These are phyloP conservation scores for Scedosporium minutisporum DNA, from an alignment of 2,329 filamentous ascomycete genomes.

Conservation along the genomic window DNA sequence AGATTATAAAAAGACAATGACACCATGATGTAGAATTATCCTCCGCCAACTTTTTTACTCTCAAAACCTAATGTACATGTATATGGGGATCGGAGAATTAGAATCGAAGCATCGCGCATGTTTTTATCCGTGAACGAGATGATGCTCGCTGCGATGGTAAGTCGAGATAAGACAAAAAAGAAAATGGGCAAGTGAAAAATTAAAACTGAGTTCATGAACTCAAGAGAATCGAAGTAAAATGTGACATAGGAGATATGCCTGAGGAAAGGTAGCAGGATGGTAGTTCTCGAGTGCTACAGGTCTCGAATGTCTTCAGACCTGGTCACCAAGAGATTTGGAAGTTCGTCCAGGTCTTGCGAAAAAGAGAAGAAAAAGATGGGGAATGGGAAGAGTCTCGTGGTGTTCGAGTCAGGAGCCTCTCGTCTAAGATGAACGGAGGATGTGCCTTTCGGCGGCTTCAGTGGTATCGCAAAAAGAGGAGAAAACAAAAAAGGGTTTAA, in stretches of 20 bases:
- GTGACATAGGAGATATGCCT: neutral
- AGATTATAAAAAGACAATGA: neutral
- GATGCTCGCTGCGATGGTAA: neutral
- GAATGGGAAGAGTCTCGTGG: neutral
- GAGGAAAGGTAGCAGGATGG: neutral
- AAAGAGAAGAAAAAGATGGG: slow-evolving; percentile 13
- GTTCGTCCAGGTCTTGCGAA: slow-evolving; percentile 14
- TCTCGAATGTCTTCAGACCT: neutral
- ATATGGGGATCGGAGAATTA: neutral
- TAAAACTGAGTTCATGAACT: slow-evolving; percentile 9
- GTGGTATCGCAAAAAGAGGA: neutral
- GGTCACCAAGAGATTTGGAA: neutral
- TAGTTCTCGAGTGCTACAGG: neutral
- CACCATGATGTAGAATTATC: neutral
- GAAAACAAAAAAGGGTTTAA: neutral
- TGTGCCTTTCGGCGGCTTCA: neutral
- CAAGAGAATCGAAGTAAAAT: neutral
- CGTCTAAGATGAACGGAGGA: neutral
- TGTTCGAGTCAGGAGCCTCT: neutral
- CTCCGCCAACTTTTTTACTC: too few relatives aligned
- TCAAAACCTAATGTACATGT: neutral
- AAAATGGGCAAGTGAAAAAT: slow-evolving; percentile 9
- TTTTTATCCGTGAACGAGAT: neutral
- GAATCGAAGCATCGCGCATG: neutral
- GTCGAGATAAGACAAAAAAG: neutral